Conservation (phyloP, 768 basidiomycete genomes). For the Multifurca ochricompacta region DNA sequence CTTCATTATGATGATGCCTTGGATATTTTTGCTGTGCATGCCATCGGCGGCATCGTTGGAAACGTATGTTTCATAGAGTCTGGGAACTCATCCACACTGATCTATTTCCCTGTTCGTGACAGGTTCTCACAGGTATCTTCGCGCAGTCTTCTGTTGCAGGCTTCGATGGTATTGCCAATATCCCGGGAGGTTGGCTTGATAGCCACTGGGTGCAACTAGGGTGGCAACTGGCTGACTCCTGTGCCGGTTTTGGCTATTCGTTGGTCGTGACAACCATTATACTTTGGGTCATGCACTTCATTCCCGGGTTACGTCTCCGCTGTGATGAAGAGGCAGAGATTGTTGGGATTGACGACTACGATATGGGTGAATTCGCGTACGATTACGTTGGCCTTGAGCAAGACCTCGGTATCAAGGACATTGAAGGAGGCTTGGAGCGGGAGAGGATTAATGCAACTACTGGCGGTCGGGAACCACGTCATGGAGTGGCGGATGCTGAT, state of each 20-base stretch:
- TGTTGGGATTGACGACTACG: conserved; percentile 64
- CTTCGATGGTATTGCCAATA: conserved; percentile 38
- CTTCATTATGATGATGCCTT: conserved; percentile 71
- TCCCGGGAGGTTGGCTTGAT: conserved; percentile 42
- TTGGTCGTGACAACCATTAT: conserved; percentile 32
- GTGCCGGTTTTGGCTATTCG: conserved; percentile 29
- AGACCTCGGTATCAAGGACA: conserved; percentile 17
- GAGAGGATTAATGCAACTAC: conserved; percentile 17
- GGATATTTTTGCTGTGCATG: conserved; percentile 87
- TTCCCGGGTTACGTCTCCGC: conserved; percentile 37
- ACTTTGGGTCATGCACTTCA: conserved; percentile 38
- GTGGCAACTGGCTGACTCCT: conserved; percentile 35
- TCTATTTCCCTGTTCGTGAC: conserved; percentile 20
- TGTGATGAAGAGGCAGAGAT: conserved; percentile 22
- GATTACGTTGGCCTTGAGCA: conserved; percentile 69
- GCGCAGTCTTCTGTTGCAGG: conserved; percentile 36
- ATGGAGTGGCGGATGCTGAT: not conserved
- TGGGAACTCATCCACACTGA: not conserved
- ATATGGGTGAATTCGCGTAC: conserved; percentile 87
- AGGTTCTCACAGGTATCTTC: conserved; percentile 26
- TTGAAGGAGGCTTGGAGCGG: conserved; percentile 17
- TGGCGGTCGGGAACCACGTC: conserved; percentile 18
- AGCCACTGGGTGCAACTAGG: conserved; percentile 35
- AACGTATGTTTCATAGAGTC: conserved; percentile 33
- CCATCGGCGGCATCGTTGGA: conserved; percentile 69